phyloP scores from a whole-genome alignment of 139 green algal genomes.

The Chlorella sp. region DNA sequence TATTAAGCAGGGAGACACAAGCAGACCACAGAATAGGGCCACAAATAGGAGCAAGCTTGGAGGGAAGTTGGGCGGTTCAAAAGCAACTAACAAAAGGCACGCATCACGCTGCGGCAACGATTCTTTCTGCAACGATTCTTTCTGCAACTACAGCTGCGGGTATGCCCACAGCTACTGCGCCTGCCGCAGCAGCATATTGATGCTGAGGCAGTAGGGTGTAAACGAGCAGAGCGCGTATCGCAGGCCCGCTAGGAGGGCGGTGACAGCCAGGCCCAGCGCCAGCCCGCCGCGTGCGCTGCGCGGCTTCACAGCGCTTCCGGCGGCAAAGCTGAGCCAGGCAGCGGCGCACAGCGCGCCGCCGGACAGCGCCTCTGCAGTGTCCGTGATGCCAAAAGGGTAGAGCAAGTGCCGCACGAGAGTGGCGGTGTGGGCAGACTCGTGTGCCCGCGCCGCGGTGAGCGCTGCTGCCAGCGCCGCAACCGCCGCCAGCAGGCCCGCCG shows the following conservation, averaged over 20 bases:
- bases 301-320: slow-evolving; percentile 25
- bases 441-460: not conserved
- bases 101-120: too few relatives aligned
- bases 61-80: not conserved
- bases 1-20: not conserved
- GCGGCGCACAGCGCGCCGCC: not conserved
- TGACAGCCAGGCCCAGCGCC: slow-evolving; percentile 29
- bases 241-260: slow-evolving; percentile 19
- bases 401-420: not conserved
- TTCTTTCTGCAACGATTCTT: too few relatives aligned
- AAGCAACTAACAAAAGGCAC: too few relatives aligned
- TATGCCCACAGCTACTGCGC: not conserved
- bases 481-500: not conserved
- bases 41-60: not conserved
- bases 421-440: not conserved
- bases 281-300: slow-evolving; percentile 37
- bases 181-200: slow-evolving; percentile 22
- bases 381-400: slow-evolving; percentile 24
- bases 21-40: not conserved
- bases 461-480: not conserved
- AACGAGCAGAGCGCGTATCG: slow-evolving; percentile 38
- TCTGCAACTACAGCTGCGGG: too few relatives aligned
- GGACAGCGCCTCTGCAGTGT: not conserved
- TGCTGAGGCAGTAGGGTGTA: slow-evolving; percentile 52
- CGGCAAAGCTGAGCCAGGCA: slow-evolving; percentile 27